Percentiles rank a stretch among this genome's conserved stretches.
Conservation (phyloP, 1,139 yeast species). For the Candida tetrigidarum region DNA sequence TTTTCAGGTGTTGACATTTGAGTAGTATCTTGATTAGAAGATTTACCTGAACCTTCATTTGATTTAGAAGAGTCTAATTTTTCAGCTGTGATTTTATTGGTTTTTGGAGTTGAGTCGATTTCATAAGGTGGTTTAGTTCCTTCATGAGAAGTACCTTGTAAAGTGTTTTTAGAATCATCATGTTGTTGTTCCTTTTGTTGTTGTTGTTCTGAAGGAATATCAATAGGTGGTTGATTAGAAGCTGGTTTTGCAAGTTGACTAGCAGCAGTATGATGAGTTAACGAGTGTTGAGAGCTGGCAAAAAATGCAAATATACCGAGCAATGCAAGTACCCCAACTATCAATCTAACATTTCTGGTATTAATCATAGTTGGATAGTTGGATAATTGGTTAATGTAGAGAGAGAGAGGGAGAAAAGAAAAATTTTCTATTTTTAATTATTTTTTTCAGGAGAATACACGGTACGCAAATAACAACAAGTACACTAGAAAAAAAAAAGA, state of each 20-base stretch:
- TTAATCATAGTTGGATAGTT: conserved; percentile 33
- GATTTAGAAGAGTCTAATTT: conserved; percentile 18
- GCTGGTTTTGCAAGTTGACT: conserved; percentile 31
- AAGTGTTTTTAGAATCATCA: conserved; percentile 32
- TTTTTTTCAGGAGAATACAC: neutral
- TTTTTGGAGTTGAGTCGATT: conserved; percentile 14
- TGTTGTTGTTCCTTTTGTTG: conserved; percentile 11
- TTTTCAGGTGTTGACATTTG: conserved; percentile 10
- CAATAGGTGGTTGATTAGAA: conserved; percentile 19
- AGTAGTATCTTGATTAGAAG: conserved; percentile 1
- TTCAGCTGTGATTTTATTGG: conserved; percentile 29
- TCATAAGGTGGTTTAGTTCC: conserved; percentile 43
- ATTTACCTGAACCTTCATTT: neutral
- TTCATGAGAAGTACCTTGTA: conserved; percentile 37
- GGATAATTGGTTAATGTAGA: neutral
- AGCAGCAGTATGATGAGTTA: conserved; percentile 20
- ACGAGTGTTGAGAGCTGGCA: conserved; percentile 36
- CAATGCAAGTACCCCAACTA: conserved; percentile 38
- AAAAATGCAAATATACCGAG: conserved; percentile 41
- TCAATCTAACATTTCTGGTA: conserved; percentile 42
- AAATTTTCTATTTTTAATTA: conserved; percentile 3
- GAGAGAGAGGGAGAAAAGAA: neutral
- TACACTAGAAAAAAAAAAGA: neutral
- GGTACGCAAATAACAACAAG: neutral
- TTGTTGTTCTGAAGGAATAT: neutral